Conservation (phyloP, 495 filamentous ascomycete species). For the Patellaria atrata region DNA sequence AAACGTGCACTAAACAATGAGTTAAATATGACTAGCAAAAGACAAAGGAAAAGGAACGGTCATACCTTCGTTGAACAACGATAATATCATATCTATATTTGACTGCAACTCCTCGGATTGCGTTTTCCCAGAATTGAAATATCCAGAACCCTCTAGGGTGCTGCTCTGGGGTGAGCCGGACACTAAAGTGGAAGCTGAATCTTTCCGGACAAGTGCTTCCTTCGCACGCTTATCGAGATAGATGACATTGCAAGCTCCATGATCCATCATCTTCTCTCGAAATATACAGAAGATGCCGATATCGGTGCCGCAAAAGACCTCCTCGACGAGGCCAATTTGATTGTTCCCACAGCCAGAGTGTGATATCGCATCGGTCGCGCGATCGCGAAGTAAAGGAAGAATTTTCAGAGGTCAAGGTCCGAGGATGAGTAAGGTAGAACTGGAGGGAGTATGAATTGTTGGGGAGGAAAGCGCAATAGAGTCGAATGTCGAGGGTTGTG, state of each 20-base stretch:
- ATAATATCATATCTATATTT: constrained; percentile 21
- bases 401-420: no score
- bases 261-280: constrained; percentile 22
- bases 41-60: background rate
- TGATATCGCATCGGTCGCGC: no score
- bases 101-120: constrained; percentile 14
- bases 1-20: constrained; percentile 18
- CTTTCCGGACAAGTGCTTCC: constrained; percentile 20
- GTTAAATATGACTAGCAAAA: background rate
- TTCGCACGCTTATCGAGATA: constrained; percentile 23
- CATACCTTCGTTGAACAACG: constrained; percentile 24
- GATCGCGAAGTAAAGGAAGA: no score
- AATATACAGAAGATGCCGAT: no score
- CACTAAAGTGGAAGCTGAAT: constrained; percentile 17
- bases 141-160: constrained; percentile 13
- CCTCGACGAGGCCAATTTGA: no score
- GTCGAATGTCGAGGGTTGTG: no score
- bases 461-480: no score
- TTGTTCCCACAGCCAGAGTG: no score
- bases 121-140: constrained; percentile 16
- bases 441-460: no score
- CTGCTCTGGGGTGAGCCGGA: constrained; percentile 15
- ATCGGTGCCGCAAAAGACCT: no score
- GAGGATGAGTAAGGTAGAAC: no score
- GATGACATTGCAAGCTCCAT: constrained; percentile 26